Percentiles rank a stretch among this genome's conserved stretches.
phyloP scores from a whole-genome alignment of 192 early-diverging fungal species.

The Backusella morwellensis region DNA sequence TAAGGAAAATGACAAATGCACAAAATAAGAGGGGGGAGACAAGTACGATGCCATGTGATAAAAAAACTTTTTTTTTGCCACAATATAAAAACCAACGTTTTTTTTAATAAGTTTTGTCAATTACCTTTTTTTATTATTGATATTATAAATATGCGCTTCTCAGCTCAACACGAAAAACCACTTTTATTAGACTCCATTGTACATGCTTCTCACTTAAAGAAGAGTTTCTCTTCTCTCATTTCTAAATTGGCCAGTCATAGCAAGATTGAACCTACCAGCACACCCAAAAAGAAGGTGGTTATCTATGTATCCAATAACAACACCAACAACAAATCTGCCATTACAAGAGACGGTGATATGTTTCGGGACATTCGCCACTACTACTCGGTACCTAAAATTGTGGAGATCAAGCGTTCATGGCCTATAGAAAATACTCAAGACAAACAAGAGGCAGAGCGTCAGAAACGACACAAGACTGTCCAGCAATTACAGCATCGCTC shows the following conservation, averaged over 20 bases:
- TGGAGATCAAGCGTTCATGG: background rate
- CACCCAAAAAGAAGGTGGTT: background rate
- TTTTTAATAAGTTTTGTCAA: constrained; percentile 3
- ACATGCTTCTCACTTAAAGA: background rate
- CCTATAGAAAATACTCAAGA: background rate
- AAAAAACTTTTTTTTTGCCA: background rate
- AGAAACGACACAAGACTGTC: constrained; percentile 10
- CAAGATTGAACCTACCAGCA: background rate
- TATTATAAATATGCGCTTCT: constrained; percentile 3
- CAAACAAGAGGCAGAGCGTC: background rate
- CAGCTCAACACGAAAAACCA: constrained; percentile 3
- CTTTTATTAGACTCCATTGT: constrained; percentile 3
- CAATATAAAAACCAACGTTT: background rate
- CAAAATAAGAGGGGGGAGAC: background rate
- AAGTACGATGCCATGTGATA: background rate
- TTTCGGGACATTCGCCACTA: constrained; percentile 4
- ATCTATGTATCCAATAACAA: constrained; percentile 1
- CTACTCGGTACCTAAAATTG: background rate
- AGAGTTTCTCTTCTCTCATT: background rate
- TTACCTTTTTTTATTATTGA: background rate
- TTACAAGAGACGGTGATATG: background rate
- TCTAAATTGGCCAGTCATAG: background rate
- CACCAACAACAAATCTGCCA: background rate
- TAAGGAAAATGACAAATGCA: background rate
- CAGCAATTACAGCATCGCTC: background rate